Percentiles rank a stretch among this genome's conserved stretches.
Evolutionary conservation across 2,329 filamentous ascomycete species (phyloP).

Genomic region (Colletotrichum sp.): DNA sequence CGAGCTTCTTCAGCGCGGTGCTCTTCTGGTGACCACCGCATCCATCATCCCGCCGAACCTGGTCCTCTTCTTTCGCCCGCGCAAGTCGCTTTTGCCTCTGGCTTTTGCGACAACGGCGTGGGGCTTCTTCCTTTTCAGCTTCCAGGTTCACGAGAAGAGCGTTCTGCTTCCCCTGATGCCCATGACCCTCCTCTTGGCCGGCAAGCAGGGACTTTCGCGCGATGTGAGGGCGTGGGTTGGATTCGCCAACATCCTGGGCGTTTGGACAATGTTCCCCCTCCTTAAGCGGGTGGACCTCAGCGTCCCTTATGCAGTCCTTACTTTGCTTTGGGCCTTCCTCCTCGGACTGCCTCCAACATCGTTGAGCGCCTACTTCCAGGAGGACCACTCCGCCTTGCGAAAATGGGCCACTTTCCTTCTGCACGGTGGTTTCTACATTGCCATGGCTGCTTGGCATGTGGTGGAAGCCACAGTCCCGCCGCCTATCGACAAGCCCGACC

Average conservation of each 20-base stretch:
- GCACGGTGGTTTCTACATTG: conserved; percentile 77
- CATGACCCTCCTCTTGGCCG: conserved; percentile 86
- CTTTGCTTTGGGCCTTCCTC: conserved; percentile 89
- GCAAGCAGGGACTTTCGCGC: conserved; percentile 77
- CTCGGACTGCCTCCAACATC: conserved; percentile 84
- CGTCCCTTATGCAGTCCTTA: conserved; percentile 85
- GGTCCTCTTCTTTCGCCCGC: conserved; percentile 79
- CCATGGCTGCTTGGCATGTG: conserved; percentile 83
- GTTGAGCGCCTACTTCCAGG: conserved; percentile 69
- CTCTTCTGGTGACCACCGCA: conserved; percentile 75
- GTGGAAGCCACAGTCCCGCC: conserved; percentile 71
- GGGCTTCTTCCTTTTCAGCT: conserved; percentile 98
- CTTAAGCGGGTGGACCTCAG: conserved; percentile 83
- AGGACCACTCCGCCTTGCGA: conserved; percentile 48
- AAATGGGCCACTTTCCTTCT: conserved; percentile 69
- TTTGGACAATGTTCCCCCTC: conserved; percentile 94
- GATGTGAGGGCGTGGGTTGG: conserved; percentile 88
- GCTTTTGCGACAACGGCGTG: conserved; percentile 86
- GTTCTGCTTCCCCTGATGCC: conserved; percentile 90
- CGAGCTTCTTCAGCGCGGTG: conserved; percentile 74
- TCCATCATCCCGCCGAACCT: conserved; percentile 81
- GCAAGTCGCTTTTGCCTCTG: conserved; percentile 77
- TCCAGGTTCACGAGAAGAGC: conserved; percentile 98
- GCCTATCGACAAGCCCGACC: conserved; percentile 81
- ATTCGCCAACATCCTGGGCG: conserved; percentile 89